Conservation (phyloP, 495 filamentous ascomycete species). For the Immersiella caudata region DNA sequence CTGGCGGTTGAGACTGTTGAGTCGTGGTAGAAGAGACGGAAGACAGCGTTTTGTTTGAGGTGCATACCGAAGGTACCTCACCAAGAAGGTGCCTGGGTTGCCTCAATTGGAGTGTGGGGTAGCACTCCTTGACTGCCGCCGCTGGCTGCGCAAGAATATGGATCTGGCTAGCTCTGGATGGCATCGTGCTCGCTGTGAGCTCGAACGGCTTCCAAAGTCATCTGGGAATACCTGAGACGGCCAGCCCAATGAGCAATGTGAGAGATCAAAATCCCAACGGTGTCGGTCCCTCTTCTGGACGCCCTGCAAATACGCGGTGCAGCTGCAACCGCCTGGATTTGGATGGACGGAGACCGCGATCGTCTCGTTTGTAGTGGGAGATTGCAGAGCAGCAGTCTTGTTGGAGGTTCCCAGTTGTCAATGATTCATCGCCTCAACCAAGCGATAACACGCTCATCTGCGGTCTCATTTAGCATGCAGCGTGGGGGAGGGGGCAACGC, state of each 20-base stretch:
- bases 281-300: background rate
- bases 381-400: conserved; percentile 7
- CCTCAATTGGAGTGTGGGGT: background rate
- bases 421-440: conserved; percentile 5
- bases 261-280: background rate
- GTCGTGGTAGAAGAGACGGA: background rate
- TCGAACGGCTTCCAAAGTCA: background rate
- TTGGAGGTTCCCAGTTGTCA: conserved; percentile 7
- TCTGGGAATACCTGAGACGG: background rate
- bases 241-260: background rate
- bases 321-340: conserved; percentile 4
- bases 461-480: conserved; percentile 11
- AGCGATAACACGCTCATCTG: conserved; percentile 10
- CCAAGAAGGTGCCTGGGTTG: no score
- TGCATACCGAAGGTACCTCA: no score
- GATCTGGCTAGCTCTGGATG: background rate
- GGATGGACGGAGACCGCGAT: background rate
- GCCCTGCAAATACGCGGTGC: background rate
- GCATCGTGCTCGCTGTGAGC: background rate
- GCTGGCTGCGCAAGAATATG: background rate
- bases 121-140: background rate
- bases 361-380: background rate
- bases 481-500: conserved; percentile 5
- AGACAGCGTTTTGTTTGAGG: background rate
- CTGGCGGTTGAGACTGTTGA: background rate